Base-by-base conservation (phyloP, 305 asterid genomes). In the Rubia peregrina region DNA sequence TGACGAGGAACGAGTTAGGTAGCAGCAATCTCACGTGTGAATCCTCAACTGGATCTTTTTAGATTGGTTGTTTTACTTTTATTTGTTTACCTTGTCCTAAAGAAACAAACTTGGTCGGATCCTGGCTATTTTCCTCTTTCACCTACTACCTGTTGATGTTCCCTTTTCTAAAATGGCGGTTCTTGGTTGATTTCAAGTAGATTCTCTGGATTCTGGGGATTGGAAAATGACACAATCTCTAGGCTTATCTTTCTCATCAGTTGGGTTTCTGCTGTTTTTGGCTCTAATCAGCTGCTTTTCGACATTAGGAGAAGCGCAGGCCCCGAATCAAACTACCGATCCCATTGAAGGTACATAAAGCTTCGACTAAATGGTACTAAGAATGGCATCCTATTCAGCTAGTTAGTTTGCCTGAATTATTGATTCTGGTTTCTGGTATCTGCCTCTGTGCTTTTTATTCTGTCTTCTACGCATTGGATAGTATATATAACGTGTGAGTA, bases 341-440 rank as follows among this genome's bases (percentile, higher is more conserved):
- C 53, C 55, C 69, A 9, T 9, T 42, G 69, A 65, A 19, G 69
- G 69, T 65, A 65, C 69, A 12, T 40, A 7, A 36, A 33, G 19
- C 24, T 26, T 2, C 33, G 67, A 55, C 0, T 48, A 17, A 11
- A 48, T 48, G 14, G 16, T 48, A 30, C 33, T 22, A 38, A 57
- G 62, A 57, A 57, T 57, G 19, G 33, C 14, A 56, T 22, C 33
- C 6, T 56, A 21, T 56, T 56, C 33, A 56, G 62, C n/a, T 63
- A 62, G 46, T 24, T 61, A 36, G 22, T 62, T 16, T 6, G 67
- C n/a, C 30, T 26, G 30, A 26, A 26, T 26, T 26, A 26, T 26
- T 26, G 30, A 0, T 26, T 60, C 19, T 61, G 46, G 22, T 62
- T 63, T 42, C 14, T 6, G 48, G 48, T 3, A 30, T 61, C 44